phyloP scores from a whole-genome alignment of 495 filamentous ascomycete species.

The Bacidia rubella region DNA sequence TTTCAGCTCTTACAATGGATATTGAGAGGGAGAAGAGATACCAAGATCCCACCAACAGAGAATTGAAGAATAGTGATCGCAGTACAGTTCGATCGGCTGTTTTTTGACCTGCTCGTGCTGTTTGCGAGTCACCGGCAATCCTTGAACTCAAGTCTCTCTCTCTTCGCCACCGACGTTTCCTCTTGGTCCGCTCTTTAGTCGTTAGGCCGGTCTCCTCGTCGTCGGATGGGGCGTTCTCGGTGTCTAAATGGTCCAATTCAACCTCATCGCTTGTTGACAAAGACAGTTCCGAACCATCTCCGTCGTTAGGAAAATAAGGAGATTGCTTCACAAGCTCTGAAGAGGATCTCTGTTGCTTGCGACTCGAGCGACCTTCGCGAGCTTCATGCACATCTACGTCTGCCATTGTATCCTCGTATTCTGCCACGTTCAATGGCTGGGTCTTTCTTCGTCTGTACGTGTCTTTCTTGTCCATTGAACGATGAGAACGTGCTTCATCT shows the following conservation, averaged over 20 bases:
- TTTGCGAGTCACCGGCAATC: conserved; percentile 39
- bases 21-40: conserved; percentile 91
- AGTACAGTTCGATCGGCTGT: conserved; percentile 54
- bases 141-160: conserved; percentile 64
- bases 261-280: conserved; percentile 36
- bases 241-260: conserved; percentile 43
- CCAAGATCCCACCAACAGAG: conserved; percentile 70
- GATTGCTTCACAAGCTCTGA: conserved; percentile 1
- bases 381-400: conserved; percentile 10
- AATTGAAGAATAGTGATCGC: conserved; percentile 55
- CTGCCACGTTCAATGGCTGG: neutral
- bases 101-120: conserved; percentile 29
- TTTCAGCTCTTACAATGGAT: conserved; percentile 58
- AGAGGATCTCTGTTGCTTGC: too few relatives aligned
- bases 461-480: conserved; percentile 2
- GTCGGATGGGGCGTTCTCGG: conserved; percentile 64
- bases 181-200: conserved; percentile 49
- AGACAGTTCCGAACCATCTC: conserved; percentile 31
- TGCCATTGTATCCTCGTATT: neutral
- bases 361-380: conserved; percentile 7
- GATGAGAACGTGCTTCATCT: neutral
- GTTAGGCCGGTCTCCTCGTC: conserved; percentile 87
- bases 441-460: conserved; percentile 10
- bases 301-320: conserved; percentile 14
- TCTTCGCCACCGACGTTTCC: conserved; percentile 48